Conservation (phyloP, 2,329 filamentous ascomycete genomes). For the Intubia oerlemansii region DNA sequence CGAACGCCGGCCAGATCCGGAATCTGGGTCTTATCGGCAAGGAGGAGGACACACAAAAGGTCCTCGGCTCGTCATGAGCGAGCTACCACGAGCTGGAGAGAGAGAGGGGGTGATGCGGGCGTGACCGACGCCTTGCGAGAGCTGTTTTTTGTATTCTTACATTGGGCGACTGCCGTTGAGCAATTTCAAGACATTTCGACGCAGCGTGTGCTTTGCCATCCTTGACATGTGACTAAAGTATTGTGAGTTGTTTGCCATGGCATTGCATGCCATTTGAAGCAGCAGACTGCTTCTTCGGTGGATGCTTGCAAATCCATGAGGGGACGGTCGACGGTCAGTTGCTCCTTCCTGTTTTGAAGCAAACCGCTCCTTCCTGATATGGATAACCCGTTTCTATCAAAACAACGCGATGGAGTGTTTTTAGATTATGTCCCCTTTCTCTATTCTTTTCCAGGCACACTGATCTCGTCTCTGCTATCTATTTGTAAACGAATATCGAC, state of each 20-base stretch:
- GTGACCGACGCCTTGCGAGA: background rate
- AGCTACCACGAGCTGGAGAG: background rate
- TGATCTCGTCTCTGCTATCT: too few species aligned
- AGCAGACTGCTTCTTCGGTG: too few species aligned
- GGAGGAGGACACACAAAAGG: constrained; percentile 55
- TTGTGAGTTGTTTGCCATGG: too few species aligned
- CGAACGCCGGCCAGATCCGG: constrained; percentile 69
- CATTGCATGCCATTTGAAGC: too few species aligned
- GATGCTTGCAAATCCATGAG: too few species aligned
- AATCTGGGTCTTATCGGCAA: constrained; percentile 68
- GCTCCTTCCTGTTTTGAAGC: too few species aligned
- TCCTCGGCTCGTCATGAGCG: constrained; percentile 16
- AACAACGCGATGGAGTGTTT: background rate
- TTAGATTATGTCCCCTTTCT: background rate
- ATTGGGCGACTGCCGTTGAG: background rate
- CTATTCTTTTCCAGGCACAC: background rate
- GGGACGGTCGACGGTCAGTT: too few species aligned
- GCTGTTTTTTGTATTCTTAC: constrained; percentile 1
- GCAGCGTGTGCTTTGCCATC: too few species aligned
- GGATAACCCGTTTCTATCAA: background rate
- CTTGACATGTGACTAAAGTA: too few species aligned
- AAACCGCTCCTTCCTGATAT: too few species aligned
- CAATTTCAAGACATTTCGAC: too few species aligned
- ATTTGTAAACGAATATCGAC: too few species aligned
- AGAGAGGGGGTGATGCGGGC: background rate